Evolutionary conservation across 2,329 filamentous ascomycete genomes (phyloP), one percentile per base, ranked within the genome.

Genomic region (Fusarium vanettenii): DNA sequence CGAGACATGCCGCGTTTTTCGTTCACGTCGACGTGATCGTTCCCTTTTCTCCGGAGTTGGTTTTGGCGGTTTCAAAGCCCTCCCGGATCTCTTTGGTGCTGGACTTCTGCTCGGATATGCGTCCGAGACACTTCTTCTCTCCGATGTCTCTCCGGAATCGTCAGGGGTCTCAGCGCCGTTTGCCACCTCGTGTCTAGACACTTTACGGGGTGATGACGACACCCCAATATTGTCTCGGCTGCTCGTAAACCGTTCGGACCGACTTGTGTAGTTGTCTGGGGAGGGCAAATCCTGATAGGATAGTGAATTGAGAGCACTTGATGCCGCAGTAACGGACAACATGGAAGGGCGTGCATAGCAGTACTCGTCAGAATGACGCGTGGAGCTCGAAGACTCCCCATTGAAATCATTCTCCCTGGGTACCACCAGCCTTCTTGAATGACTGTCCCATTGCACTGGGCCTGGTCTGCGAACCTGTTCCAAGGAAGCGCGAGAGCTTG

Each of bases 251-350:
- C 76, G 72, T 6, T 79, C 79, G 33, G 52, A 55, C 55, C 72
- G 73, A 52, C 63, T 72, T 7, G 68, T 48, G 18, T 67, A 64
- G 62, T 67, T 72, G 10, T 79, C 79, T 22, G 70, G 60, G 2
- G 68, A 61, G 43, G 71, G 39, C 0, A 71, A 41, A 5, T 82
- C 81, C 60, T 80, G 78, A 43, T 75, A 67, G 6, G 78, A 77
- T 8, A 77, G 76, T 11, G 84, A 81, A 48, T 81, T 86, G 6
- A 90, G 74, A 8, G 89, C 89, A 74, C 87, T 90, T 7, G 89
- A 89, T 18, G 89, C 89, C 48, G 89, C 89, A 60, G 87, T 89
- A 14, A 90, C 79, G 8, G 89, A 90, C 4, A 90, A 81, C 2
- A 86, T 80, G 3, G 88, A 87, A 13, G 87, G 83, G 0, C 81